Conservation (phyloP, 2,329 filamentous ascomycete species). For the Fulvia fulva region DNA sequence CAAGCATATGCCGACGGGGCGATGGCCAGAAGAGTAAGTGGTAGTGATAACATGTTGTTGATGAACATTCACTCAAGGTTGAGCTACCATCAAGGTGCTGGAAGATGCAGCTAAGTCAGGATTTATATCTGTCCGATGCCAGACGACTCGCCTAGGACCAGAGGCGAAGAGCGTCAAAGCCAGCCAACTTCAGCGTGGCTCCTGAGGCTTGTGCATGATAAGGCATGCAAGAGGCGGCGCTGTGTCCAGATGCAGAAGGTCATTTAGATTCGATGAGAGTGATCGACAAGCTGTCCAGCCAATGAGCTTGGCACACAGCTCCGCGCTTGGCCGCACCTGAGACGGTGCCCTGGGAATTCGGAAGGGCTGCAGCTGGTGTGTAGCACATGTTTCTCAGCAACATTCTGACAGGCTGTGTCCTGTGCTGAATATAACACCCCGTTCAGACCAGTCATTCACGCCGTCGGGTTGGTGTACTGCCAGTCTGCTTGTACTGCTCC, state of each 20-base stretch:
- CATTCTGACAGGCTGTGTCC: background rate
- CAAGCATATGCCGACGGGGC: constrained; percentile 37
- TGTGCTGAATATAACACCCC: background rate
- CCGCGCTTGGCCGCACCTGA: background rate
- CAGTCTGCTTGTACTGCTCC: no score
- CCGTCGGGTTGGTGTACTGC: no score
- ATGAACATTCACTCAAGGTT: background rate
- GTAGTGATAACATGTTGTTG: background rate
- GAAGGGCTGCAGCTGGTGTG: background rate
- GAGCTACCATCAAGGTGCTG: background rate
- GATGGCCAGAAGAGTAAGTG: background rate
- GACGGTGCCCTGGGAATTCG: background rate
- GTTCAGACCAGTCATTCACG: no score
- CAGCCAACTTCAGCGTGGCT: background rate
- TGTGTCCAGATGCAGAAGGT: background rate
- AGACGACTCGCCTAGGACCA: background rate
- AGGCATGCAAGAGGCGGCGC: background rate
- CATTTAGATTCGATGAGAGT: background rate
- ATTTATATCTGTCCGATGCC: background rate
- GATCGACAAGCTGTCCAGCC: background rate
- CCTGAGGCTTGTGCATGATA: background rate
- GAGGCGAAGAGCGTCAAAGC: background rate
- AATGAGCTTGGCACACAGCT: background rate
- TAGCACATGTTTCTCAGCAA: background rate
- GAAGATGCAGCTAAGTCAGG: background rate